Base-by-base conservation (phyloP, 192 early-diverging fungal species). In the Phycomyces blakesleeanus region DNA sequence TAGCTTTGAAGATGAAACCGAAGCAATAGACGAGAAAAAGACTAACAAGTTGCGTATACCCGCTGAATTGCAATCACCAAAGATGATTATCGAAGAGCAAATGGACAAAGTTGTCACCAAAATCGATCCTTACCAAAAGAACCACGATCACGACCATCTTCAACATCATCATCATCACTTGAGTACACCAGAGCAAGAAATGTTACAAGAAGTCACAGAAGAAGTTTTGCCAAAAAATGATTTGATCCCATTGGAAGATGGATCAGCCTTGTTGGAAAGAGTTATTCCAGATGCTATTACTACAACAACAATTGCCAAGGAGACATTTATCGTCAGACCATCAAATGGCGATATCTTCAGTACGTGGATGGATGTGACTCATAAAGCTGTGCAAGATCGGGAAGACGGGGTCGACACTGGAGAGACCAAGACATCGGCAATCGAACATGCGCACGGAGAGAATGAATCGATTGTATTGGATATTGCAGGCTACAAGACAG, bases 401-500 rank as follows among this genome's bases (percentile, higher is more conserved):
- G 49, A 64, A 25, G 59, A 63, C 1, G 47, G 51, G n/a, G 25
- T 3, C 1, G 15, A 51, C 15, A 39, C 0, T 15, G 60, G 25
- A 40, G 27, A 62, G 16, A 18, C 14, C 5, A 22, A 22, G n/a
- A 22, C 47, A 0, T 29, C 9, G 7, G 34, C 16, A 2, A 21
- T 7, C 38, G 27, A 52, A 25, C 68, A 68, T 51, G 69, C 73
- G 18, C 65, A 73, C 26, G 76, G 39, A 59, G 80, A 78, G 44
- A 68, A 64, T 25, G 72, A 76, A 25, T 73, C 69, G 3, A 72
- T 78, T 29, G 55, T 82, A 20, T 68, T 80, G 24, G 79, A 81
- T 58, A 83, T 80, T 68, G 76, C 78, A 18, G 79, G 78, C 53
- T 83, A 83, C 52, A 81, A 80, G 53, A 54, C 51, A 8, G 41